A percentile compares a stretch with the other conserved stretches of the same genome.
Evolutionary conservation across 129 eudicot genomes (phyloP).

Genomic region (Heracleum sosnowskyi): DNA sequence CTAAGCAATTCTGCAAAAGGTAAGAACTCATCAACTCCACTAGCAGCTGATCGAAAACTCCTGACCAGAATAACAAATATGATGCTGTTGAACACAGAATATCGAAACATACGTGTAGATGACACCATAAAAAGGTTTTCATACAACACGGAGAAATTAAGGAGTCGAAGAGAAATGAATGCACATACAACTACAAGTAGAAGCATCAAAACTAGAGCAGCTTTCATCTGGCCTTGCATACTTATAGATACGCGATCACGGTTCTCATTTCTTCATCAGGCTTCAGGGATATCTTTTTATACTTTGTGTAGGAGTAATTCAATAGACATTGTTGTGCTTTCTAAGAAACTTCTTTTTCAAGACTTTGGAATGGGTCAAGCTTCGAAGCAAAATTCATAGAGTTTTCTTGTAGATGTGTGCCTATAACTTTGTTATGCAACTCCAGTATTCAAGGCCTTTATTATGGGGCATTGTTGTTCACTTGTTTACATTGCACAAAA

Average conservation of each 20-base stretch:
- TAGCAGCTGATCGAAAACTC: not conserved
- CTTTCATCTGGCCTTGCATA: not conserved
- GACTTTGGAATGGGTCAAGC: not conserved
- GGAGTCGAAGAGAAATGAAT: not conserved
- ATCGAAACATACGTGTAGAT: not conserved
- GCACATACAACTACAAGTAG: not conserved
- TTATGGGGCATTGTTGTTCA: not conserved
- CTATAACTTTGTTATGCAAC: not conserved
- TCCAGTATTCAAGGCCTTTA: not conserved
- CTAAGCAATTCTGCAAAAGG: not conserved
- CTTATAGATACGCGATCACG: not conserved
- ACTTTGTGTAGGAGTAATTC: slow-evolving; percentile 8
- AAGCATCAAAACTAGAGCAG: not conserved
- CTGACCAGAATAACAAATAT: slow-evolving; percentile 8
- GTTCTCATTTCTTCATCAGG: not conserved
- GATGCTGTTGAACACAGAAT: slow-evolving; percentile 9
- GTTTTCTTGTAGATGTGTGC: not conserved
- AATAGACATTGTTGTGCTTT: not conserved
- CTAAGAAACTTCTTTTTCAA: not conserved
- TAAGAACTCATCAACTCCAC: slow-evolving; percentile 8
- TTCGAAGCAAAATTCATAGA: not conserved
- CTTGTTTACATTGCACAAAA: not conserved
- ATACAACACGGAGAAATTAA: not conserved
- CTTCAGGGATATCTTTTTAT: not conserved
- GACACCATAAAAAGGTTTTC: not conserved